Conservation (phyloP, 2,329 filamentous ascomycete genomes). For the Xylariaceae sp. region DNA sequence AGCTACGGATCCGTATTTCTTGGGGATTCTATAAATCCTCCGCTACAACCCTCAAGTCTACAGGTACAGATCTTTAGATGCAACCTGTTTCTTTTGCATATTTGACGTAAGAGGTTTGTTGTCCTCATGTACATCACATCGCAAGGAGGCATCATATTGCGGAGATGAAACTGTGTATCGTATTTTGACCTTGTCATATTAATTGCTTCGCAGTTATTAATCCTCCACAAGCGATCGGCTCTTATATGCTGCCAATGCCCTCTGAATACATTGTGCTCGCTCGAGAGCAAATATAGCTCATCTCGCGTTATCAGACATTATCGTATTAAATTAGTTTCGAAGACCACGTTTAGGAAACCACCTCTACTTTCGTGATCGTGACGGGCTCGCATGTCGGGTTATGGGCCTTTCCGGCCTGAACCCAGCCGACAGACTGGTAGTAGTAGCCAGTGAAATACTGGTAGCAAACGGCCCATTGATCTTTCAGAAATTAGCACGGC, state of each 20-base stretch:
- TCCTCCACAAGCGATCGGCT: neutral
- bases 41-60: neutral
- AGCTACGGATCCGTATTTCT: neutral
- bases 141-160: neutral
- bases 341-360: slow-evolving; percentile 2
- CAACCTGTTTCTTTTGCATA: neutral
- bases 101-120: neutral
- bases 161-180: neutral
- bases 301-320: slow-evolving; percentile 8
- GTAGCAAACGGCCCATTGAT: slow-evolving; percentile 28
- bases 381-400: slow-evolving; percentile 35
- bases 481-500: slow-evolving; percentile 6
- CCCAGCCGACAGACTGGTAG: slow-evolving; percentile 34
- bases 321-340: neutral
- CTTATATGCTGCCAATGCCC: neutral
- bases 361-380: slow-evolving; percentile 24
- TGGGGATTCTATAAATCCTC: neutral
- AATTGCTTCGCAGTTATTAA: neutral
- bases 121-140: neutral
- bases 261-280: neutral
- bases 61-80: neutral
- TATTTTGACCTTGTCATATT: neutral
- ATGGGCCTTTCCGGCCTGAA: slow-evolving; percentile 24
- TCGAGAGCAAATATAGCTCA: neutral
- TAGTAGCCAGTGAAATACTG: slow-evolving; percentile 28